Evolutionary conservation across 177 flowering plant species (phyloP).

Genomic region (Telopea speciosissima): DNA sequence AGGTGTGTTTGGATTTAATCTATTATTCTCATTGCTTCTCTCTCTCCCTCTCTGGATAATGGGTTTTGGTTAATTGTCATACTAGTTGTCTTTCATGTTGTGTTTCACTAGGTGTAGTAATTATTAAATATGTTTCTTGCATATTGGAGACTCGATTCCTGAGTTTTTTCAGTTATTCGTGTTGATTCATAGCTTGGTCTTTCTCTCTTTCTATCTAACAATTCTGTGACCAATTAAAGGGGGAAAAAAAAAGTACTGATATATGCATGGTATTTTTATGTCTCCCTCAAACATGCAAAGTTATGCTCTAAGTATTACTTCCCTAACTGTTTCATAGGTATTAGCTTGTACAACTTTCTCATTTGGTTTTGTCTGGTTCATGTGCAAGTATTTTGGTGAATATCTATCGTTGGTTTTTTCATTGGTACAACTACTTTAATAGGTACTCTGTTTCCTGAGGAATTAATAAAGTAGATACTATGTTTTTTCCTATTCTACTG

Average conservation of each 20-base stretch:
- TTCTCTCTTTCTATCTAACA: not conserved
- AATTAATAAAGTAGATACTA: too few relatives aligned
- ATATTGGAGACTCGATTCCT: not conserved
- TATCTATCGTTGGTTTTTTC: too few relatives aligned
- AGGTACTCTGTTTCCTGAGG: too few relatives aligned
- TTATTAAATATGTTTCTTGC: not conserved
- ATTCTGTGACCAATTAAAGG: not conserved
- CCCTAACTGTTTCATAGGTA: not conserved
- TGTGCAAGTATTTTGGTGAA: not conserved
- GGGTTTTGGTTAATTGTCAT: not conserved
- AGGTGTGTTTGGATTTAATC: slow-evolving; percentile 25
- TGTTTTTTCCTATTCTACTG: too few relatives aligned
- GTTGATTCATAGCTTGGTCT: not conserved
- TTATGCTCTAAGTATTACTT: not conserved
- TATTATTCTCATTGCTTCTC: not conserved
- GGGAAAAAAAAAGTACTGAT: not conserved
- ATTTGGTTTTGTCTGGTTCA: not conserved
- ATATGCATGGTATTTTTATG: not conserved
- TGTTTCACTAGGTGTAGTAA: not conserved
- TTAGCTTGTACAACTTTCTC: not conserved
- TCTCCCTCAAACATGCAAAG: not conserved
- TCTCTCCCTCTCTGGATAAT: too few relatives aligned
- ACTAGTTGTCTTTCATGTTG: not conserved
- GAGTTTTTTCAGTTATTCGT: not conserved
- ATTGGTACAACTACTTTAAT: too few relatives aligned